Evolutionary conservation across 148 eudicot genomes (phyloP), one percentile per base, ranked within the genome.

Genomic region (Polygonum aviculare): DNA sequence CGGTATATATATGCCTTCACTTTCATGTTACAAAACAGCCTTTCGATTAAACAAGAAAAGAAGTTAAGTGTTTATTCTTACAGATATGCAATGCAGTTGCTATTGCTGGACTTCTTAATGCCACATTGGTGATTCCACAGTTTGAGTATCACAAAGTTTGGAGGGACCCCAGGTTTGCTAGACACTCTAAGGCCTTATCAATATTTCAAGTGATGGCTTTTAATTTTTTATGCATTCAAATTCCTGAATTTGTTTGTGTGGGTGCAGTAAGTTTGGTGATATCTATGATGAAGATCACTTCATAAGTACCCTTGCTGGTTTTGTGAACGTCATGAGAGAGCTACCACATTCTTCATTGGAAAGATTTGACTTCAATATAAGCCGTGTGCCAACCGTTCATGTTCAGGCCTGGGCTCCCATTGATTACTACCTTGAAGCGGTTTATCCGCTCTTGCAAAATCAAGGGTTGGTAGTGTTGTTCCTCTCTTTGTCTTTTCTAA

Each of bases 51-150:
- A 0, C 19, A 16, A 63, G 35, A 3, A 12, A 63, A 63, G 21
- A 63, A 22, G 38, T 26, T 63, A 63, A 44, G 10, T 63, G 35
- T 19, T 9, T 18, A 18, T 62, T 51, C 77, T n/a, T 79, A 79
- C 86, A 93, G 98, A 90, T 90, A 73, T 93, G 96, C 83, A 93
- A 93, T 89, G 93, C 98, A 33, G 98, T 93, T 74, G 98, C 91
- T 47, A 87, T 93, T 82, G 98, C 98, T 75, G 90, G 88, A 31
- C 86, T 89, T 69, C 70, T 93, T 74, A 88, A 89, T 79, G 92
- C 88, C 47, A 90, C 93, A 33, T 77, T 93, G 31, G 87, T 93
- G 73, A 87, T 93, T 75, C 98, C 98, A 49, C 87, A 78, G 45
- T 87, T 93, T 77, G 90, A 91, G 44, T 84, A 85, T 83, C 90